phyloP scores from a whole-genome alignment of 176 grass and related monocot genomes.

The Musa troglodytarum region DNA sequence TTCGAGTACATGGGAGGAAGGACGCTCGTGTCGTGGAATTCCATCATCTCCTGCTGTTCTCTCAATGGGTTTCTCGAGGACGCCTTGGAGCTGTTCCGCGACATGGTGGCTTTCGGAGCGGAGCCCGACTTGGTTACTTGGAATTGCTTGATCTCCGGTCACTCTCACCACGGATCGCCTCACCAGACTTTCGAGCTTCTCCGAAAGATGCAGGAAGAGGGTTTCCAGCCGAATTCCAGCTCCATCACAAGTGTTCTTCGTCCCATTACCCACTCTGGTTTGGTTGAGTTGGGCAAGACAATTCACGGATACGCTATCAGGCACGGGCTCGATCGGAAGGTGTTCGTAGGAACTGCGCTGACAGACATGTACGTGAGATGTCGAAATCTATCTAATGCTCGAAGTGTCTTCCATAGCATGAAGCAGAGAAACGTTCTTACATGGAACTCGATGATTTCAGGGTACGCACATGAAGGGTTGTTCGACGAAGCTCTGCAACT shows the following conservation, averaged over 20 bases:
- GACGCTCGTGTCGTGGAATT: conserved; percentile 61
- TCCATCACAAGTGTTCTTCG: conserved; percentile 55
- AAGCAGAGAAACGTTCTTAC: conserved; percentile 53
- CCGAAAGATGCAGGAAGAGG: conserved; percentile 27
- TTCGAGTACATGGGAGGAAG: conserved; percentile 27
- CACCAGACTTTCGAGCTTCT: conserved; percentile 38
- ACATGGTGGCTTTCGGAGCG: conserved; percentile 36
- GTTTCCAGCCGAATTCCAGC: conserved; percentile 37
- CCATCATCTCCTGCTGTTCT: conserved; percentile 61
- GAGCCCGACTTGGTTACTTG: conserved; percentile 54
- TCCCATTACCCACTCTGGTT: conserved; percentile 36
- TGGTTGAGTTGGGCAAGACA: conserved; percentile 38
- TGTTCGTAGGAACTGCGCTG: conserved; percentile 56
- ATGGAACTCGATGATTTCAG: conserved; percentile 73
- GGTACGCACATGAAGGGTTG: conserved; percentile 33
- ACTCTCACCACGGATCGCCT: conserved; percentile 42
- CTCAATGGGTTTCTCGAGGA: conserved; percentile 61
- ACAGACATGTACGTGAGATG: conserved; percentile 77
- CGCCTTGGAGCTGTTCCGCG: conserved; percentile 40
- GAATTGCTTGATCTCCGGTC: conserved; percentile 71
- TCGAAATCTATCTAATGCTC: conserved; percentile 34
- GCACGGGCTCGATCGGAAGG: conserved; percentile 31
- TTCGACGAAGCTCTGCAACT: conserved; percentile 48
- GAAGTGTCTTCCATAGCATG: conserved; percentile 45
- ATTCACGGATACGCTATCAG: conserved; percentile 56